These are phyloP conservation scores for Limtongia smithiae DNA, from an alignment of 805 yeast species.

Conservation along the genomic window DNA sequence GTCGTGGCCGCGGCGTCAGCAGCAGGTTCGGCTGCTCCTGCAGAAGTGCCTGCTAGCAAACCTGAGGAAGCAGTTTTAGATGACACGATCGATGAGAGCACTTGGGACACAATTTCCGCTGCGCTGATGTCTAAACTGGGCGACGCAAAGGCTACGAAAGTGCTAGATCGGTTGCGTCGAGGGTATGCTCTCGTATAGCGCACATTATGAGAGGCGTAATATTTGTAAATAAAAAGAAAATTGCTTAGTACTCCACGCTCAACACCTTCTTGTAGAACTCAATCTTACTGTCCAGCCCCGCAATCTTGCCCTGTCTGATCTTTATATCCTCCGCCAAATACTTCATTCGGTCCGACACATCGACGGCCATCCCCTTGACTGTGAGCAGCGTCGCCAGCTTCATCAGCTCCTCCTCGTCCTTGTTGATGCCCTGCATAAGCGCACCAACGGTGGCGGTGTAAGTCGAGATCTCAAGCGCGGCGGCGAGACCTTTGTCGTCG, in stretches of 20 bases:
- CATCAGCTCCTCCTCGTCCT: conserved; percentile 69
- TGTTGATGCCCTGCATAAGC: conserved; percentile 60
- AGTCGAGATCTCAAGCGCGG: conserved; percentile 62
- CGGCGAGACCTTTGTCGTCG: conserved; percentile 52
- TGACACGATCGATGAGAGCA: conserved; percentile 1
- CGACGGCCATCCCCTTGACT: conserved; percentile 42
- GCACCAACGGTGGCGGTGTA: conserved; percentile 51
- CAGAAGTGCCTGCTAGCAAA: background rate
- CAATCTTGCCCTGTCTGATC: conserved; percentile 51
- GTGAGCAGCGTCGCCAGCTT: conserved; percentile 11
- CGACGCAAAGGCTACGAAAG: conserved; percentile 5
- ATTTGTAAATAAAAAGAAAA: background rate
- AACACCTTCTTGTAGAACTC: conserved; percentile 29
- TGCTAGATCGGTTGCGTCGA: conserved; percentile 12
- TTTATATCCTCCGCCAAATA: conserved; percentile 68
- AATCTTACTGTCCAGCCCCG: conserved; percentile 44
- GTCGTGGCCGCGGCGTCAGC: conserved; percentile 10
- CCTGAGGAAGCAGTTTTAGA: background rate
- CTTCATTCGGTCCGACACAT: conserved; percentile 58
- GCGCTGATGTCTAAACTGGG: conserved; percentile 10
- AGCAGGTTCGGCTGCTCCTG: background rate
- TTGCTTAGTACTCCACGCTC: conserved; percentile 11
- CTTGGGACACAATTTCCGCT: conserved; percentile 14
- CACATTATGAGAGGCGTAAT: background rate
- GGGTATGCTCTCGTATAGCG: conserved; percentile 12